These are phyloP conservation scores for Hypericum perforatum DNA, from an alignment of 345 rosid species.

Conservation along the genomic window DNA sequence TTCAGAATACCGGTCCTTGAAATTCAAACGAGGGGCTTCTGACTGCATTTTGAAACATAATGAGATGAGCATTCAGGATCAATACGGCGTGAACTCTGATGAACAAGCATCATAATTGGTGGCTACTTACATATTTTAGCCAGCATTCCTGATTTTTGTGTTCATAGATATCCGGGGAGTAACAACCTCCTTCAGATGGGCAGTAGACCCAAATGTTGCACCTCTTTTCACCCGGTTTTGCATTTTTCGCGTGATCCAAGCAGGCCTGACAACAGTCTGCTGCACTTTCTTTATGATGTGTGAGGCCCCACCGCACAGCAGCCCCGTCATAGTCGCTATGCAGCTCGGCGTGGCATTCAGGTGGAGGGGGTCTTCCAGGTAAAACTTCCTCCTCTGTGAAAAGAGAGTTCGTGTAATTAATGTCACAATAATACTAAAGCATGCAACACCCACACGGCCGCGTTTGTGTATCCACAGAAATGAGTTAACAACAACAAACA, in stretches of 20 bases:
- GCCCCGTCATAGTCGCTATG: conserved; percentile 85
- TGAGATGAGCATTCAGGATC: too few relatives aligned
- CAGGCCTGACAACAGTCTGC: conserved; percentile 99
- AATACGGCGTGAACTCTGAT: neutral
- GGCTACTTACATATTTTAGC: conserved; percentile 74
- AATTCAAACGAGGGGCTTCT: conserved; percentile 61
- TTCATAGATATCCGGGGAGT: conserved; percentile 79
- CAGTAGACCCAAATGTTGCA: conserved; percentile 99
- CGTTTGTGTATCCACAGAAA: too few relatives aligned
- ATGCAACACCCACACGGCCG: too few relatives aligned
- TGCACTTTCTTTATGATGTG: conserved; percentile 92
- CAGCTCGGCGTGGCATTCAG: conserved; percentile 69
- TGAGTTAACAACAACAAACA: too few relatives aligned
- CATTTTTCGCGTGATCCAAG: conserved; percentile 72
- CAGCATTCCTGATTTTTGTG: conserved; percentile 89
- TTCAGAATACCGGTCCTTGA: conserved; percentile 71
- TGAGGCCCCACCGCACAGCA: conserved; percentile 97
- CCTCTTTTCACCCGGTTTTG: conserved; percentile 66
- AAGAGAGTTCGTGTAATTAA: conserved; percentile 3
- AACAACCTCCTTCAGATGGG: conserved; percentile 75
- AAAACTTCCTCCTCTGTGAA: conserved; percentile 58
- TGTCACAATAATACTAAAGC: neutral
- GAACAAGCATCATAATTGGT: neutral
- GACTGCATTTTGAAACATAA: conserved; percentile 44
- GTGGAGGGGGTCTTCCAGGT: conserved; percentile 80